Evolutionary conservation across 1,284 basidiomycete genomes (phyloP).

Genomic region (Xerocomus nothofagi): DNA sequence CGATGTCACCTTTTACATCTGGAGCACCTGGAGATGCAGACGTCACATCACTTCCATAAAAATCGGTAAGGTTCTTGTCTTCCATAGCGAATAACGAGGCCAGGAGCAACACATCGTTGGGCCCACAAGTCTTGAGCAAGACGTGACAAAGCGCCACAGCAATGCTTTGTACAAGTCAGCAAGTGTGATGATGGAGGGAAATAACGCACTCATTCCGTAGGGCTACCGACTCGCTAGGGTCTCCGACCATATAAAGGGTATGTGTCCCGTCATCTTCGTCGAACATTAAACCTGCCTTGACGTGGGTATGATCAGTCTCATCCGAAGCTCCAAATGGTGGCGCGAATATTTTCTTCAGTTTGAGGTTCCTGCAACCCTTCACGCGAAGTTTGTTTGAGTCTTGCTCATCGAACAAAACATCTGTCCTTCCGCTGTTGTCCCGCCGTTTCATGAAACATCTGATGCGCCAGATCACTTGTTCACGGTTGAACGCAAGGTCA

Average conservation of each 20-base stretch:
- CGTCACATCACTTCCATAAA: background rate
- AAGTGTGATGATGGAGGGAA: background rate
- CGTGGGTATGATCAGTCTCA: background rate
- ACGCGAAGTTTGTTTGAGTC: conserved; percentile 1
- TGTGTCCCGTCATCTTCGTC: background rate
- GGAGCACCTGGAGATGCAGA: background rate
- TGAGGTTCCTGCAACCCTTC: conserved; percentile 13
- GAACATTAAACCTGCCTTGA: conserved; percentile 7
- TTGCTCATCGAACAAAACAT: background rate
- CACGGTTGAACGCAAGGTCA: background rate
- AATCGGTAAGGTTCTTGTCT: conserved; percentile 6
- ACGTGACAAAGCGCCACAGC: conserved; percentile 23
- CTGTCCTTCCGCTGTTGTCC: conserved; percentile 5
- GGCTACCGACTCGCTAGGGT: background rate
- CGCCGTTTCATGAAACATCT: conserved; percentile 15
- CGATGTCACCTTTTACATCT: conserved; percentile 1
- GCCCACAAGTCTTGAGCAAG: conserved; percentile 21
- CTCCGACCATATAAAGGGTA: conserved; percentile 15
- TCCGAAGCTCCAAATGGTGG: conserved; percentile 10
- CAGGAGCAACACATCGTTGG: conserved; percentile 22
- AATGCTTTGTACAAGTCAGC: conserved; percentile 13
- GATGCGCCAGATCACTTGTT: conserved; percentile 14
- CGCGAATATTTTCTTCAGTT: conserved; percentile 14
- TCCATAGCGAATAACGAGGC: conserved; percentile 18
- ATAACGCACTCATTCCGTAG: conserved; percentile 11